phyloP scores from a whole-genome alignment of 352 stramenopile genomes.

The Phytophthora quininea region DNA sequence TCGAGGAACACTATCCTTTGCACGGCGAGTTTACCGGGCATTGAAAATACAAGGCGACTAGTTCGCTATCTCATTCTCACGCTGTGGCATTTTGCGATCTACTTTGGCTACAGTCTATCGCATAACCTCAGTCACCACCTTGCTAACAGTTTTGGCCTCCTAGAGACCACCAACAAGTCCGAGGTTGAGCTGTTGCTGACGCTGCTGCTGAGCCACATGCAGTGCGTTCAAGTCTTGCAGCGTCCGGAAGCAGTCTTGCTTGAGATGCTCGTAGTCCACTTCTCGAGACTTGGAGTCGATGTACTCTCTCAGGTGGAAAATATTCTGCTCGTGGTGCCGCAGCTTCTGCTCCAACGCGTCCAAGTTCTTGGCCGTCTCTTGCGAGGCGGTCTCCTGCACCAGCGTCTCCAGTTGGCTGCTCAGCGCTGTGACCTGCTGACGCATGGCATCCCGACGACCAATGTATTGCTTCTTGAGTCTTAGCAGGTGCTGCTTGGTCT shows the following conservation, averaged over 20 bases:
- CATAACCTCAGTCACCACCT: too few species aligned
- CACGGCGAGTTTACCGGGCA: too few species aligned
- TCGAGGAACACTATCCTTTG: too few species aligned
- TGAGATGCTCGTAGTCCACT: constrained; percentile 89
- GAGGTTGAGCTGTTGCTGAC: constrained; percentile 33
- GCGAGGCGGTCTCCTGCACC: constrained; percentile 72
- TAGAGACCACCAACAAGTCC: constrained; percentile 26
- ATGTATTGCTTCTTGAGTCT: constrained; percentile 87
- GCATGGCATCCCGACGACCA: constrained; percentile 82
- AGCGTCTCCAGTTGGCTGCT: constrained; percentile 72
- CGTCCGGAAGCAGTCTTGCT: constrained; percentile 79
- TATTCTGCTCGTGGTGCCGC: constrained; percentile 92
- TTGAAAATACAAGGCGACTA: too few species aligned
- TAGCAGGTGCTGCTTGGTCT: constrained; percentile 81
- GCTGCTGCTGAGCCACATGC: constrained; percentile 59
- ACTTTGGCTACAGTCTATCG: too few species aligned
- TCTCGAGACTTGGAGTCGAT: constrained; percentile 89
- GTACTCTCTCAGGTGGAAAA: constrained; percentile 91
- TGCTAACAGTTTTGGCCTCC: too few species aligned
- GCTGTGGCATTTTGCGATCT: too few species aligned
- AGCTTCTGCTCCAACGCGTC: constrained; percentile 91
- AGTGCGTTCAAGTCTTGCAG: constrained; percentile 80
- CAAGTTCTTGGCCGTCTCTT: constrained; percentile 83
- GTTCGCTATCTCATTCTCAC: too few species aligned
- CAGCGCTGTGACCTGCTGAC: constrained; percentile 79